A percentile compares a stretch with the other conserved stretches of the same genome.
phyloP scores from a whole-genome alignment of 2,329 filamentous ascomycete genomes.

The Nannizziopsis barbatae region DNA sequence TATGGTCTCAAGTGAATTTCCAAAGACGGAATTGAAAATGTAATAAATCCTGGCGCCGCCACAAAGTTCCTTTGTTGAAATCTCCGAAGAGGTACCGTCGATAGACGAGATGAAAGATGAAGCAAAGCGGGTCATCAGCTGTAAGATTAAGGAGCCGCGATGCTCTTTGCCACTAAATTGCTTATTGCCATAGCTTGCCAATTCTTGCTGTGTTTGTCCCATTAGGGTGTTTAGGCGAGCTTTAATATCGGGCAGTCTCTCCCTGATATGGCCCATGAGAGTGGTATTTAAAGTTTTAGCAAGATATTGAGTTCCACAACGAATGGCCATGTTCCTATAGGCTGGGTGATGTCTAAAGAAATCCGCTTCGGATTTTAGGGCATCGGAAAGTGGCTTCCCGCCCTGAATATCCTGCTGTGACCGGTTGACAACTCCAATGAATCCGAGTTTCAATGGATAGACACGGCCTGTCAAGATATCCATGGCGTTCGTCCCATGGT shows the following conservation, averaged over 20 bases:
- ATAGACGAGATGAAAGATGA: conserved; percentile 98
- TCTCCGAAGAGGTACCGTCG: conserved; percentile 95
- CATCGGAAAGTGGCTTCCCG: conserved; percentile 88
- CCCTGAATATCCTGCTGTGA: conserved; percentile 97
- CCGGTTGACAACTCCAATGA: conserved; percentile 95
- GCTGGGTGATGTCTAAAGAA: conserved; percentile 97
- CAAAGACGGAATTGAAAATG: conserved; percentile 98
- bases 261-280: conserved; percentile 90
- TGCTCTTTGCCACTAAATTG: conserved; percentile 97
- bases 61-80: conserved; percentile 95
- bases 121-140: conserved; percentile 96
- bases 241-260: conserved; percentile 94
- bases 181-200: conserved; percentile 95
- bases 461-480: conserved; percentile 96
- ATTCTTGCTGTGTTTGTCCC: conserved; percentile 98
- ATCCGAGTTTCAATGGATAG: conserved; percentile 91
- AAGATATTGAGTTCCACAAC: conserved; percentile 87
- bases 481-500: conserved; percentile 93
- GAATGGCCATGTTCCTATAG: conserved; percentile 86
- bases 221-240: conserved; percentile 93
- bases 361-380: conserved; percentile 76
- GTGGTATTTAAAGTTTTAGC: conserved; percentile 93
- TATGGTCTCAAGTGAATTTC: conserved; percentile 88
- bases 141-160: conserved; percentile 82
- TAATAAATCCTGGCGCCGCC: conserved; percentile 95